phyloP scores from a whole-genome alignment of 805 yeast species.

The Wickerhamomyces hampshirensis region DNA sequence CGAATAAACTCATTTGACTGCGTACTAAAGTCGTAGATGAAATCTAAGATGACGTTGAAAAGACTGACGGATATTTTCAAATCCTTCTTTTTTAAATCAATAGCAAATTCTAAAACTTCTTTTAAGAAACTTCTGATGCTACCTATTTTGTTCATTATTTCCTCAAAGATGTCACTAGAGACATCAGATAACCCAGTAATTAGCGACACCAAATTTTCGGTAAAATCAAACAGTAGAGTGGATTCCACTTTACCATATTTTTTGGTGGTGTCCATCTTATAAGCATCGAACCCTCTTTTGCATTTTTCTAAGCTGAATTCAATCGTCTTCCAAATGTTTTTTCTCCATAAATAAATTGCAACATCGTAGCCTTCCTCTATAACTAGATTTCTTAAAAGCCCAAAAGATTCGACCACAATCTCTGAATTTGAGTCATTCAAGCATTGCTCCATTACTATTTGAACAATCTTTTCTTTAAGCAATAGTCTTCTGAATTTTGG shows the following conservation, averaged over 20 bases:
- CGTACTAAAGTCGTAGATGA: constrained; percentile 55
- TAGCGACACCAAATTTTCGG: constrained; percentile 70
- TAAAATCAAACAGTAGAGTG: constrained; percentile 54
- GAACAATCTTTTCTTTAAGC: constrained; percentile 67
- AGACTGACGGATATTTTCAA: constrained; percentile 36
- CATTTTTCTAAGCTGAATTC: constrained; percentile 48
- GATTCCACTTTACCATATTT: constrained; percentile 34
- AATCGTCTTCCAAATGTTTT: constrained; percentile 65
- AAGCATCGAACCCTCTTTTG: constrained; percentile 40
- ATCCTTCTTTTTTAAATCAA: constrained; percentile 22
- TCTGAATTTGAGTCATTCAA: constrained; percentile 68
- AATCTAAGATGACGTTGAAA: constrained; percentile 50
- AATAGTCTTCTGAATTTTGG: constrained; percentile 54
- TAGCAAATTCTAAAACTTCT: constrained; percentile 25
- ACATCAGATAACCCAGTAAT: constrained; percentile 61
- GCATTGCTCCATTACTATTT: constrained; percentile 56
- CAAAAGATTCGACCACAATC: constrained; percentile 74
- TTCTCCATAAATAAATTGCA: constrained; percentile 70
- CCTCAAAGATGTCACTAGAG: constrained; percentile 54
- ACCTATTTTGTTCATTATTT: constrained; percentile 26
- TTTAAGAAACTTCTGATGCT: constrained; percentile 24
- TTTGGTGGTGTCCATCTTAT: constrained; percentile 24
- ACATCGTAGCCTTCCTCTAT: constrained; percentile 87
- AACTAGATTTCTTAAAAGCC: constrained; percentile 72
- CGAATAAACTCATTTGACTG: constrained; percentile 52